Conservation (phyloP, 305 asterid genomes). For the Ilex paraguariensis region DNA sequence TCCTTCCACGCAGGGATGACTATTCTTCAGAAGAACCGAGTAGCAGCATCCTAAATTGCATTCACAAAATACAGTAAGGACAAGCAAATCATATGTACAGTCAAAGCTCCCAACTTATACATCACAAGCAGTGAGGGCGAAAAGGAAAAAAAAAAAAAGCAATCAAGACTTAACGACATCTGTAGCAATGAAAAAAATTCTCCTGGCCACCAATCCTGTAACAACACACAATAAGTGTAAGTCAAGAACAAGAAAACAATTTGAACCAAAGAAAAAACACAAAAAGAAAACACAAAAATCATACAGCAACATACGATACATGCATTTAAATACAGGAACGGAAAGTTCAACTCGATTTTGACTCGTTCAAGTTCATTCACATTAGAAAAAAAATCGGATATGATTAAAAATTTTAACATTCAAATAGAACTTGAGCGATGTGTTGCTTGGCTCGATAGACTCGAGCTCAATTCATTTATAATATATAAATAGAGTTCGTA, state of each 20-base stretch:
- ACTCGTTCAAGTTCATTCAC: no score
- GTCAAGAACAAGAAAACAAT: slow-evolving; percentile 7
- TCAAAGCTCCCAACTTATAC: background rate
- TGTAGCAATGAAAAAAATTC: slow-evolving; percentile 39
- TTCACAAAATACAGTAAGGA: slow-evolving; percentile 13
- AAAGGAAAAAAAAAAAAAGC: background rate
- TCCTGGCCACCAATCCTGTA: slow-evolving; percentile 67
- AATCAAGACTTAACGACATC: slow-evolving; percentile 27
- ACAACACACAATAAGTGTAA: background rate
- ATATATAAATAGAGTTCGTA: no score
- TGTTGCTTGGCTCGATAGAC: no score
- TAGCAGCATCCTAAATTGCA: slow-evolving; percentile 61
- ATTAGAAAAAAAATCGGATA: no score
- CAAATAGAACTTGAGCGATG: no score
- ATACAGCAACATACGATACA: no score
- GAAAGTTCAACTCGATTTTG: no score
- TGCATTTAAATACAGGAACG: no score
- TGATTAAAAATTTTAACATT: no score
- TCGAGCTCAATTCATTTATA: no score
- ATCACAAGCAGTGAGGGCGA: background rate
- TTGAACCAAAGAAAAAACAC: slow-evolving; percentile 1
- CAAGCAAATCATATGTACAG: background rate
- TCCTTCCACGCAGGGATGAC: slow-evolving; percentile 79
- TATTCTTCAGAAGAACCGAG: slow-evolving; percentile 37
- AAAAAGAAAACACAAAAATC: background rate